Evolutionary conservation across 2,329 filamentous ascomycete species (phyloP).

Genomic region (Scopulariopsis brevicaulis): DNA sequence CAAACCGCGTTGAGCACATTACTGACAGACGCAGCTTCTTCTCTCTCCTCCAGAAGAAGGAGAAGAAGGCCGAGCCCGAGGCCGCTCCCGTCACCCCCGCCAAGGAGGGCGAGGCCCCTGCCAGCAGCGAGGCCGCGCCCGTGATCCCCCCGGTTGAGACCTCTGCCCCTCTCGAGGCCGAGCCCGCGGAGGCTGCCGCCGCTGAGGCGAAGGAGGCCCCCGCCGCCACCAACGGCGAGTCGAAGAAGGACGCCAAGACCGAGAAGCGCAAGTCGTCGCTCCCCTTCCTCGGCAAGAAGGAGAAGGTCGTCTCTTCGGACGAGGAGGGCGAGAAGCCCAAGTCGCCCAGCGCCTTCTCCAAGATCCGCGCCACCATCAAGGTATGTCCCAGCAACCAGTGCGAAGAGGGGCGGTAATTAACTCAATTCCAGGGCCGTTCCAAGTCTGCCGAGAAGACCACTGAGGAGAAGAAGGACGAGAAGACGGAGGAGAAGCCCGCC

Average conservation of each 20-base stretch:
- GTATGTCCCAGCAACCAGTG: constrained; percentile 2
- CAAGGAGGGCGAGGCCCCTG: constrained; percentile 30
- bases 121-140: constrained; percentile 39
- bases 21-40: constrained; percentile 28
- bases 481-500: constrained; percentile 16
- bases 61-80: constrained; percentile 41
- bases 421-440: constrained; percentile 15
- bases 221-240: constrained; percentile 35
- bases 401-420: no score
- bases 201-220: constrained; percentile 29
- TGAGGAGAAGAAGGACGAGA: constrained; percentile 5
- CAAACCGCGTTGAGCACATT: constrained; percentile 11
- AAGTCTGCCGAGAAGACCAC: constrained; percentile 22
- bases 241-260: constrained; percentile 44
- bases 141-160: constrained; percentile 50
- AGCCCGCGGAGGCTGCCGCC: constrained; percentile 24
- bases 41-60: constrained; percentile 40
- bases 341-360: constrained; percentile 41
- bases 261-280: constrained; percentile 75
- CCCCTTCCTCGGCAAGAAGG: constrained; percentile 72
- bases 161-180: constrained; percentile 39
- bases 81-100: constrained; percentile 13
- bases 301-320: constrained; percentile 44
- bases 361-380: constrained; percentile 47
- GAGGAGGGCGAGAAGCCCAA: constrained; percentile 49